A percentile compares a stretch with the other conserved stretches of the same genome.
Evolutionary conservation across 257 asterid genomes (phyloP).

Genomic region (Knoxia roxburghii): DNA sequence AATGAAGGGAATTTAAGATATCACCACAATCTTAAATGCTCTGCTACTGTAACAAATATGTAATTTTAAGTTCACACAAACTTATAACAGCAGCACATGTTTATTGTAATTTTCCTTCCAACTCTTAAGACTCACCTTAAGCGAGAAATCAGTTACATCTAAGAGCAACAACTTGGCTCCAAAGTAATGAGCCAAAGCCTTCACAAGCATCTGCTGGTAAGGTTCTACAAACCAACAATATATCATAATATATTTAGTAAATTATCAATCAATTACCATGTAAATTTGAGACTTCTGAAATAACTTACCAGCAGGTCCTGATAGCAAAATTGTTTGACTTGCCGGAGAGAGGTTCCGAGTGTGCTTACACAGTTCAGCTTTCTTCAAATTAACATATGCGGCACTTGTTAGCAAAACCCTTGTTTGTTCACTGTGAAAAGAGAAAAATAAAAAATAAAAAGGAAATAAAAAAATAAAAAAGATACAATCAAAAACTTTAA

Average conservation of each 20-base stretch:
- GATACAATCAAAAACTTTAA: too few species aligned
- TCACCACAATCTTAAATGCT: neutral
- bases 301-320: constrained; percentile 72
- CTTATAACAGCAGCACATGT: neutral
- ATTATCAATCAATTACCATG: neutral
- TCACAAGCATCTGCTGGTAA: constrained; percentile 78
- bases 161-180: constrained; percentile 61
- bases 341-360: constrained; percentile 84
- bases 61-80: neutral
- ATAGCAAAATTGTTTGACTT: constrained; percentile 71
- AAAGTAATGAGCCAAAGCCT: constrained; percentile 75
- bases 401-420: constrained; percentile 68
- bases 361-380: constrained; percentile 45
- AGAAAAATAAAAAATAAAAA: constrained; percentile 7
- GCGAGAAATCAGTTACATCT: constrained; percentile 62
- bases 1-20: neutral
- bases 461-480: neutral
- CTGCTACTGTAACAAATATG: too few species aligned
- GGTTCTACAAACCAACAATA: constrained; percentile 39
- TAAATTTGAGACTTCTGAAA: neutral
- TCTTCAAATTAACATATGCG: constrained; percentile 65
- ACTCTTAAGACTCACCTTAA: constrained; percentile 43
- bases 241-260: neutral
- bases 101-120: neutral
- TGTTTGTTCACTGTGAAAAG: constrained; percentile 51